Evolutionary conservation across 116 monocot species (phyloP).

Genomic region (Cymodocea nodosa): DNA sequence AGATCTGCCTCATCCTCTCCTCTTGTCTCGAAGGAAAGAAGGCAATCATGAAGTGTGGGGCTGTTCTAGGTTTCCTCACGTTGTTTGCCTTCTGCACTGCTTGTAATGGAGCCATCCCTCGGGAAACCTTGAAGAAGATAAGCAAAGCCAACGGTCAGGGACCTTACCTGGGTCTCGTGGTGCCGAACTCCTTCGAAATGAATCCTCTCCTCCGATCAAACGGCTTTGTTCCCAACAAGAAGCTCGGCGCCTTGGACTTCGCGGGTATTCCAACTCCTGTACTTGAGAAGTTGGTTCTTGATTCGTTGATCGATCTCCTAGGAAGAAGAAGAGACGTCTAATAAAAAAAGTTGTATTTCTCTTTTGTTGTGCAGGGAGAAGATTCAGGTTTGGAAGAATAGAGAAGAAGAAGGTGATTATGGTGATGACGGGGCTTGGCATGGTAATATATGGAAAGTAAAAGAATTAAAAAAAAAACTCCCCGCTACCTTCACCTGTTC

Average conservation of each 20-base stretch:
- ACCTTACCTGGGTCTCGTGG: conserved; percentile 36
- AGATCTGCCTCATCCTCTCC: too few species aligned
- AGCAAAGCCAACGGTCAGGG: conserved; percentile 25
- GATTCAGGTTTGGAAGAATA: conserved; percentile 41
- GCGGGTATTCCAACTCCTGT: conserved; percentile 19
- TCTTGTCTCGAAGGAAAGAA: neutral
- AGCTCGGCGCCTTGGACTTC: conserved; percentile 31
- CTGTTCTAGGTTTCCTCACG: neutral
- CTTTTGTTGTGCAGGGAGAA: conserved; percentile 18
- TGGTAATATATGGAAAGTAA: conserved; percentile 23
- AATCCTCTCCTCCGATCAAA: conserved; percentile 38
- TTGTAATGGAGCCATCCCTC: conserved; percentile 5
- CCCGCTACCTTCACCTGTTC: too few species aligned
- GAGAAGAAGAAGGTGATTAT: conserved; percentile 32
- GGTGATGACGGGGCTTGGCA: conserved; percentile 50
- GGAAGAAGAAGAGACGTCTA: neutral
- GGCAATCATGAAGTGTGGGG: neutral
- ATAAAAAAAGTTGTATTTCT: neutral
- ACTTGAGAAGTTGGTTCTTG: neutral
- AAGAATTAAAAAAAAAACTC: too few species aligned
- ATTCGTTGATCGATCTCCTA: neutral
- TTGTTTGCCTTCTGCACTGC: neutral
- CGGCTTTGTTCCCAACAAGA: conserved; percentile 9
- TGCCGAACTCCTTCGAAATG: conserved; percentile 66
- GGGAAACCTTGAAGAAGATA: neutral